Evolutionary conservation across 1,139 yeast species (phyloP), one percentile per base, ranked within the genome.

Genomic region (Candida mesenterica): DNA sequence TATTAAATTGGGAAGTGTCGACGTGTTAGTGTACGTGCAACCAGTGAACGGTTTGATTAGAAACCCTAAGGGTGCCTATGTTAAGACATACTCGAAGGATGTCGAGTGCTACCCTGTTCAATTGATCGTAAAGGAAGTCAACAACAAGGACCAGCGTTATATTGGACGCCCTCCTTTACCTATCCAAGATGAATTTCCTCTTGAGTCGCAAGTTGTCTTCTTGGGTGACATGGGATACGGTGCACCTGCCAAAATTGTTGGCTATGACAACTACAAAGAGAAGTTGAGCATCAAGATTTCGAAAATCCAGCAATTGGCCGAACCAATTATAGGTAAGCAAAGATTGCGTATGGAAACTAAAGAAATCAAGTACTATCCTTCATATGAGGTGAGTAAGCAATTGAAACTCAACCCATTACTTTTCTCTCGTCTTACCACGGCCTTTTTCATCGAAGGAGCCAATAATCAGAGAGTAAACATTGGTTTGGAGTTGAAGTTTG

Each of bases 181-280:
- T 8, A 69, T 92, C 40, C 81, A 78, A 6, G 78, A 84, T 46
- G 97, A 92, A 56, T 92, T 75, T 60, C 97, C 97, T 16, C 40
- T 74, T 5, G 81, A 75, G 14, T 73, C 86, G 0, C 77, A 78
- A 38, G 92, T 82, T 26, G 76, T 90, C n/a, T 87, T 87, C 55
- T 68, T 92, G 43, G 96, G 97, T 27, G 89, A 84, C 26, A 79
- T 80, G 61, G 95, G 90, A 3, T 92, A 87, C 55, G 98, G 98
- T 33, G 75, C 88, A 18, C 84, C 95, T 34, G 90, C 94, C 10
- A 71, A 72, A 16, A 76, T 92, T 33, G 78, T 72, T 34, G 95
- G 87, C 1, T 75, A 78, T 43, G 68, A 75, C 28, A 70, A 68
- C 15, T 61, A 61, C 9, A 65, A 73, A 31, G 61, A 78, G 38